Conservation (phyloP, 805 yeast species). For the Brettanomyces custersianus region DNA sequence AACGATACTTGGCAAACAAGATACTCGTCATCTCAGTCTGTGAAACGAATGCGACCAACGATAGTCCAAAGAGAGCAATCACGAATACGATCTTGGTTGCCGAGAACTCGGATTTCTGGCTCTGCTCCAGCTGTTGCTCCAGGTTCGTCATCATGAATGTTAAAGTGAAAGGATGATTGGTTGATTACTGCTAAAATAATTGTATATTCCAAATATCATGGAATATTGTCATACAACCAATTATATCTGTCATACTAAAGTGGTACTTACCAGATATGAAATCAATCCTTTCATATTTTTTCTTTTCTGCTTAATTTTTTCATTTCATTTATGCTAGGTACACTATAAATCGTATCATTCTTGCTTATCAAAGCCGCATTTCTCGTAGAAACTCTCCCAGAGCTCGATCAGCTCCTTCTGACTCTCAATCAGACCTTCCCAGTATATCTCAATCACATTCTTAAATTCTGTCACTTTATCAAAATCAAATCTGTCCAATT, state of each 20-base stretch:
- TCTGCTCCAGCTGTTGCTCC: too few species aligned
- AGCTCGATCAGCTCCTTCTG: slow-evolving; percentile 86
- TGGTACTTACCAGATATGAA: too few species aligned
- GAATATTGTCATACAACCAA: too few species aligned
- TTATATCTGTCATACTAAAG: too few species aligned
- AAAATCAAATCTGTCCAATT: slow-evolving; percentile 59
- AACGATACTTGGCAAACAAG: slow-evolving; percentile 45
- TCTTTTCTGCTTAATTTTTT: too few species aligned
- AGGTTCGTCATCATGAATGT: too few species aligned
- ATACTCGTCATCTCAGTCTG: slow-evolving; percentile 79
- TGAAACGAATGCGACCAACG: slow-evolving; percentile 54
- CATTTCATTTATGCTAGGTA: too few species aligned
- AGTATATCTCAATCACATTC: slow-evolving; percentile 78
- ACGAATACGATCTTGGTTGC: slow-evolving; percentile 35
- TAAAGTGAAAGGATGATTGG: too few species aligned
- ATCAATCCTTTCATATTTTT: too few species aligned
- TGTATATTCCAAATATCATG: too few species aligned
- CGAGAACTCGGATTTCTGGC: slow-evolving; percentile 24
- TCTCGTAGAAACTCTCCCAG: slow-evolving; percentile 82
- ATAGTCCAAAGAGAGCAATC: slow-evolving; percentile 34
- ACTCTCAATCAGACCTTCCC: slow-evolving; percentile 84
- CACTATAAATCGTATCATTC: too few species aligned
- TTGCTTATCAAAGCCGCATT: background rate
- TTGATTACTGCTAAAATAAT: too few species aligned
- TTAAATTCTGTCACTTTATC: slow-evolving; percentile 79